Base-by-base conservation (phyloP, 306 rosid species). In the Quercus suber region DNA sequence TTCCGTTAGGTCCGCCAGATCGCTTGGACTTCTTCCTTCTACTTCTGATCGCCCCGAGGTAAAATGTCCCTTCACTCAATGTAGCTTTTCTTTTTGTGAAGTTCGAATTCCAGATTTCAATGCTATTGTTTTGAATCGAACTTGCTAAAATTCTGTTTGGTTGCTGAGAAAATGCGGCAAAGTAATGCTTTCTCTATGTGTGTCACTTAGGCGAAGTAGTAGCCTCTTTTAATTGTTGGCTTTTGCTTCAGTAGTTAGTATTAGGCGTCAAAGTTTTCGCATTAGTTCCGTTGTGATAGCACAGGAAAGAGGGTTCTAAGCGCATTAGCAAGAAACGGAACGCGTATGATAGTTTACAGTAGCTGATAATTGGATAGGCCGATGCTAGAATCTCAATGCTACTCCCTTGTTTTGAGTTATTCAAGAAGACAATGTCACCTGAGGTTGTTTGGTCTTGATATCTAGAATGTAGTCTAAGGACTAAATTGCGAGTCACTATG, bases 1-100 rank as follows among this genome's bases (percentile, higher is more conserved):
- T 87, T 96, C 99, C 51, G 99, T 96, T 56, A 90, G 92, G 93
- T 93, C 99, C 31, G 99, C 98, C 6, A 96, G 94, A 84, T 93
- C 99, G 73, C 87, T 96, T 49, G 98, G 99, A 73, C 86, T 91
- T 82, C 97, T 91, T 74, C 98, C 97, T 80, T 71, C 99, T 67
- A 49, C 85, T 78, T 77, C 96, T 71, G 98, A 96, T 89, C 99
- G 97, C 2, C 99, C 99, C 1, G 98, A 96, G 98, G 99, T 92
- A 82, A 49, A 86, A 23, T 81, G 69, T 19, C 43, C 6, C 4
- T 56, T 28, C 55, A 0, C 51, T 12, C 69, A 20, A 76, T 76
- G 88, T 43, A 59, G 71, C 63, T 58, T 18, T 72, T 82, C 41
- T 49, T 13, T 49, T 12, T 4, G 45, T 41, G 45, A 41, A 49